Evolutionary conservation across 768 basidiomycete genomes (phyloP).

Genomic region (Royoungia palumana): DNA sequence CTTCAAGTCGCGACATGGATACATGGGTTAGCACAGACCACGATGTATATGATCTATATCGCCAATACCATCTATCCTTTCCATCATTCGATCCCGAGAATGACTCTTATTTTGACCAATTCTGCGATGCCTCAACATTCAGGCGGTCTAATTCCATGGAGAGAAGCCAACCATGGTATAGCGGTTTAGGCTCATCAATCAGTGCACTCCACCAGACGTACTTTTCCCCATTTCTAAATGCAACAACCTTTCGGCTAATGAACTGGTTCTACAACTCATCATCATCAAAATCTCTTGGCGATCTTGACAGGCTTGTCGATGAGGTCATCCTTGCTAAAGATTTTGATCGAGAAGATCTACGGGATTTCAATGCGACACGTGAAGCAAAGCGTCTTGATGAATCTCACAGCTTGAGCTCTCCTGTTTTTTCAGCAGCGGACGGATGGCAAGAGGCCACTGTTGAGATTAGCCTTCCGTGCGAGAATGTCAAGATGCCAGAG

Average conservation of each 20-base stretch:
- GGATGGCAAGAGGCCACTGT: too few species aligned
- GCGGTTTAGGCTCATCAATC: not conserved
- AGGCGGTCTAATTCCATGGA: too few species aligned
- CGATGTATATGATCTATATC: not conserved
- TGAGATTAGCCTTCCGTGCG: too few species aligned
- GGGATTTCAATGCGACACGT: too few species aligned
- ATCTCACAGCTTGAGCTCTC: too few species aligned
- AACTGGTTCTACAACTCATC: constrained; percentile 26
- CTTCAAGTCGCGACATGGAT: too few species aligned
- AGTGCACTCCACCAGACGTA: not conserved
- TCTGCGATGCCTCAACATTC: not conserved
- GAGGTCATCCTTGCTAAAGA: too few species aligned
- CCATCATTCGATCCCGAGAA: constrained; percentile 1
- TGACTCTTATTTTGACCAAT: not conserved
- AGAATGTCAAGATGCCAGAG: too few species aligned
- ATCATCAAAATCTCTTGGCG: constrained; percentile 3
- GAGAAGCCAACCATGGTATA: constrained; percentile 14
- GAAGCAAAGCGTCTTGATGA: too few species aligned
- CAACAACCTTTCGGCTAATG: constrained; percentile 21
- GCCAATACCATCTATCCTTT: not conserved
- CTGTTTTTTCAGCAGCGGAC: too few species aligned
- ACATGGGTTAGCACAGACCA: too few species aligned
- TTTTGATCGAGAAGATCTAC: too few species aligned
- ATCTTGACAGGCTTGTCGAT: constrained; percentile 9
- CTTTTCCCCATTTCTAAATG: constrained; percentile 16